Evolutionary conservation across 2,329 filamentous ascomycete species (phyloP).

Genomic region (Nemania sp.): DNA sequence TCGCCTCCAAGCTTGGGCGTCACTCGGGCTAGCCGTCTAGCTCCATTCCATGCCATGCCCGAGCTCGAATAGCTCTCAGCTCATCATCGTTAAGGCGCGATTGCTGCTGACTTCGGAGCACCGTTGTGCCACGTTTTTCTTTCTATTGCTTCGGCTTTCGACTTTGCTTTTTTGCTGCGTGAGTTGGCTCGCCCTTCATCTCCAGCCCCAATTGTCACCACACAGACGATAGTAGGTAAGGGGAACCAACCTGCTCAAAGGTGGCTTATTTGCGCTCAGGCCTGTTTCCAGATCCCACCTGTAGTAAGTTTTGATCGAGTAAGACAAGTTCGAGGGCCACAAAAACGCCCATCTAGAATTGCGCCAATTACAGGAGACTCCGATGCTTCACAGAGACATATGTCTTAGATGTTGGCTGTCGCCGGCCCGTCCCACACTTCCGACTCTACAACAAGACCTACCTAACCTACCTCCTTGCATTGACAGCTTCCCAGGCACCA

Average conservation of each 20-base stretch:
- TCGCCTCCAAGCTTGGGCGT: constrained; percentile 31
- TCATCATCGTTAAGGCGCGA: constrained; percentile 41
- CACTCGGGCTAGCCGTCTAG: constrained; percentile 22
- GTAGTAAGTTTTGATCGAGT: constrained; percentile 36
- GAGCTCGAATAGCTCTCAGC: constrained; percentile 20
- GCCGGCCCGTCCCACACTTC: constrained; percentile 40
- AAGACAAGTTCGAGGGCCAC: constrained; percentile 29
- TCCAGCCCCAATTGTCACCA: constrained; percentile 24
- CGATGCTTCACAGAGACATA: constrained; percentile 38
- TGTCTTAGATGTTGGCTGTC: constrained; percentile 38
- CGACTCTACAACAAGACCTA: constrained; percentile 33
- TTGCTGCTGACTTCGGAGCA: constrained; percentile 41
- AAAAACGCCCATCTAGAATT: constrained; percentile 38
- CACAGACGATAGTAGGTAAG: constrained; percentile 29
- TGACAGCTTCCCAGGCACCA: constrained; percentile 45
- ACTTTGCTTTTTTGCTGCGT: constrained; percentile 31
- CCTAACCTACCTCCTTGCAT: constrained; percentile 39
- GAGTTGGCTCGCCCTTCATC: constrained; percentile 21
- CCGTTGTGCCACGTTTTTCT: constrained; percentile 48
- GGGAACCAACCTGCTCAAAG: constrained; percentile 22
- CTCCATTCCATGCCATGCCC: constrained; percentile 12
- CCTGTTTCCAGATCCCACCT: constrained; percentile 35
- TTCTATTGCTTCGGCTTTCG: constrained; percentile 29
- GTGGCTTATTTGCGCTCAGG: constrained; percentile 35
- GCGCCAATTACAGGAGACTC: constrained; percentile 48